A percentile compares a stretch with the other conserved stretches of the same genome.
phyloP scores from a whole-genome alignment of 2,329 filamentous ascomycete species.

The Fusarium aywerte region DNA sequence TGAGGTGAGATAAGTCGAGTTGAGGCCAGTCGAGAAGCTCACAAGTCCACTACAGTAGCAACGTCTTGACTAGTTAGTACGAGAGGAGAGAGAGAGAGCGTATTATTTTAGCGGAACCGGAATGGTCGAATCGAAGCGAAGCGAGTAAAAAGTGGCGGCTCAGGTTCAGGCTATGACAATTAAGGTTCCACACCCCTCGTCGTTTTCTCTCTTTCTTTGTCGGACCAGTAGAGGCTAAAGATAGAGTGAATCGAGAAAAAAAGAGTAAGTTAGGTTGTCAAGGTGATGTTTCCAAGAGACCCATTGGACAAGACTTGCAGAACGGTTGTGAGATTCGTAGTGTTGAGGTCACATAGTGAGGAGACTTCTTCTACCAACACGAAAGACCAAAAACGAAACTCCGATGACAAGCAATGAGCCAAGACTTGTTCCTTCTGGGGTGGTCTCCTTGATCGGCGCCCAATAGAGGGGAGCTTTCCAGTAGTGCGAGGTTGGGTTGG shows the following conservation, averaged over 20 bases:
- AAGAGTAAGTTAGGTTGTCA: too few species aligned
- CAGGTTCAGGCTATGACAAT: slow-evolving; percentile 27
- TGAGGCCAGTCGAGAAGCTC: slow-evolving; percentile 32
- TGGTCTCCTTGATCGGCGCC: slow-evolving; percentile 34
- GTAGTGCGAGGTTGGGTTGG: slow-evolving; percentile 35
- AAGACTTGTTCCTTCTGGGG: slow-evolving; percentile 31
- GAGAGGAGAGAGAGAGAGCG: background rate
- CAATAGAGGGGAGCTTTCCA: slow-evolving; percentile 37
- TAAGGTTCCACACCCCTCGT: slow-evolving; percentile 45
- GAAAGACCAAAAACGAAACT: slow-evolving; percentile 11
- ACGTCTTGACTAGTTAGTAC: slow-evolving; percentile 12
- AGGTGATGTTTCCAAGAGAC: slow-evolving; percentile 7
- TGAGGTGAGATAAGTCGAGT: slow-evolving; percentile 3
- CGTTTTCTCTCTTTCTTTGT: slow-evolving; percentile 14
- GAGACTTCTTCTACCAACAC: background rate
- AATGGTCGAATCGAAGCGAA: slow-evolving; percentile 39
- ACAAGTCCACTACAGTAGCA: slow-evolving; percentile 9
- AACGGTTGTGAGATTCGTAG: background rate
- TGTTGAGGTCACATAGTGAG: slow-evolving; percentile 10
- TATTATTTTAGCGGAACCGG: slow-evolving; percentile 34
- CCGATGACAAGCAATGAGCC: slow-evolving; percentile 32
- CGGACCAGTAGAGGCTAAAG: background rate
- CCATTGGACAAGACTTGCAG: slow-evolving; percentile 11
- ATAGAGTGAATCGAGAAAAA: background rate
- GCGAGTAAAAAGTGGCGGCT: slow-evolving; percentile 40